These are phyloP conservation scores for Pseudozyma sp. DNA, from an alignment of 1,284 basidiomycete species.

Conservation along the genomic window DNA sequence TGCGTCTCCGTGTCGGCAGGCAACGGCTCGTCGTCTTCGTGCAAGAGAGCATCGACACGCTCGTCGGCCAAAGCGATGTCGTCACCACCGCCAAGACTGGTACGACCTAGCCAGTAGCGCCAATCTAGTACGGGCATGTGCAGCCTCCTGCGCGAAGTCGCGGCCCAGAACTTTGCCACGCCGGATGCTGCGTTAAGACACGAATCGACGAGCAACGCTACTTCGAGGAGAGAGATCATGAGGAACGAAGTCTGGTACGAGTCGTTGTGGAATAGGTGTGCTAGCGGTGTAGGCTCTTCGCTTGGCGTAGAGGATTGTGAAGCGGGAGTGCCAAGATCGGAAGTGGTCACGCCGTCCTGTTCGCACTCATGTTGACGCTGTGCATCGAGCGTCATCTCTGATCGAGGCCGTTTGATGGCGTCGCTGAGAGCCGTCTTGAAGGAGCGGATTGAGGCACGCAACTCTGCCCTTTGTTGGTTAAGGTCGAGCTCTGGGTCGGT, in stretches of 20 bases:
- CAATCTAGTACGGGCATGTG: constrained; percentile 38
- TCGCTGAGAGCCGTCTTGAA: constrained; percentile 35
- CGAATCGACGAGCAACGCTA: constrained; percentile 42
- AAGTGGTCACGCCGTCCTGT: not conserved
- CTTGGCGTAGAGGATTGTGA: not conserved
- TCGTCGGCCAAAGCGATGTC: constrained; percentile 20
- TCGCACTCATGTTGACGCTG: not conserved
- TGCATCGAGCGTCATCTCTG: constrained; percentile 1
- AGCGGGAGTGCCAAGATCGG: not conserved
- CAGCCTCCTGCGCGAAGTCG: constrained; percentile 9
- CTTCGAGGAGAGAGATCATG: constrained; percentile 55
- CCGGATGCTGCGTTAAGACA: constrained; percentile 28
- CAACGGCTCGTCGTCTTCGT: constrained; percentile 32
- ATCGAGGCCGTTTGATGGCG: constrained; percentile 18
- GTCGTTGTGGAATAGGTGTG: constrained; percentile 45
- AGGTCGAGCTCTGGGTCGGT: constrained; percentile 20
- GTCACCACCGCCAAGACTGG: constrained; percentile 5
- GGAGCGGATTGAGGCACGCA: constrained; percentile 24
- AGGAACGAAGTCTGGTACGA: constrained; percentile 54
- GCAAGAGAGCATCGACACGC: constrained; percentile 29
- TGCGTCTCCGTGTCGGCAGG: constrained; percentile 7
- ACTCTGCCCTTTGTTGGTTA: constrained; percentile 11
- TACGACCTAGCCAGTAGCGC: constrained; percentile 39
- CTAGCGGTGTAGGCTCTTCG: constrained; percentile 1
- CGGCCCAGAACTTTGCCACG: constrained; percentile 20